Conservation (phyloP, 345 rosid genomes). For the Aquilaria malaccensis region DNA sequence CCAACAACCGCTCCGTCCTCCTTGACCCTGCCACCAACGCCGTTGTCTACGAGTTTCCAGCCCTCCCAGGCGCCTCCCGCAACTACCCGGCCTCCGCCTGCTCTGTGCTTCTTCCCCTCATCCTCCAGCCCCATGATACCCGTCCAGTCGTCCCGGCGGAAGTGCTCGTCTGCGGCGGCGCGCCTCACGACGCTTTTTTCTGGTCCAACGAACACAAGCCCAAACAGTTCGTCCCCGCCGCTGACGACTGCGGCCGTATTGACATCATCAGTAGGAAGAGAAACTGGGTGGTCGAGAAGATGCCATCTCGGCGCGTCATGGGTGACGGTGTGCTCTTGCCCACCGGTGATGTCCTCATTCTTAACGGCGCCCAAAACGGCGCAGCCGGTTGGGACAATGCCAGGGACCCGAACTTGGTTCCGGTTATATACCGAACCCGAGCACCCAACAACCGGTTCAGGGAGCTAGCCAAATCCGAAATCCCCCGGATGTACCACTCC, state of each 20-base stretch:
- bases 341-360: conserved; percentile 46
- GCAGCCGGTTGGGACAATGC: conserved; percentile 59
- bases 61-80: conserved; percentile 67
- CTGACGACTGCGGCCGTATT: conserved; percentile 57
- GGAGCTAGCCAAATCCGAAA: conserved; percentile 27
- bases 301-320: conserved; percentile 68
- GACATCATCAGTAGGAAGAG: conserved; percentile 34
- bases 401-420: conserved; percentile 45
- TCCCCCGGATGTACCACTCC: conserved; percentile 69
- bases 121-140: conserved; percentile 17
- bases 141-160: conserved; percentile 26
- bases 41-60: conserved; percentile 59
- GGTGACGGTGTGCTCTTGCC: conserved; percentile 67
- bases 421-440: conserved; percentile 36
- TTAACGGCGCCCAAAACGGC: conserved; percentile 61
- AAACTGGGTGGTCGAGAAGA: conserved; percentile 50
- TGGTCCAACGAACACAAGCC: neutral
- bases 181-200: conserved; percentile 33
- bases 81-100: conserved; percentile 70
- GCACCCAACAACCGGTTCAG: conserved; percentile 27
- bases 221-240: conserved; percentile 34
- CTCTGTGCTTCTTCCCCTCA: conserved; percentile 64
- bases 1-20: conserved; percentile 66
- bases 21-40: conserved; percentile 37
- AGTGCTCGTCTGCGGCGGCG: conserved; percentile 49